These are phyloP conservation scores for Spathaspora gorwiae DNA, from an alignment of 805 yeast genomes.

Conservation along the genomic window DNA sequence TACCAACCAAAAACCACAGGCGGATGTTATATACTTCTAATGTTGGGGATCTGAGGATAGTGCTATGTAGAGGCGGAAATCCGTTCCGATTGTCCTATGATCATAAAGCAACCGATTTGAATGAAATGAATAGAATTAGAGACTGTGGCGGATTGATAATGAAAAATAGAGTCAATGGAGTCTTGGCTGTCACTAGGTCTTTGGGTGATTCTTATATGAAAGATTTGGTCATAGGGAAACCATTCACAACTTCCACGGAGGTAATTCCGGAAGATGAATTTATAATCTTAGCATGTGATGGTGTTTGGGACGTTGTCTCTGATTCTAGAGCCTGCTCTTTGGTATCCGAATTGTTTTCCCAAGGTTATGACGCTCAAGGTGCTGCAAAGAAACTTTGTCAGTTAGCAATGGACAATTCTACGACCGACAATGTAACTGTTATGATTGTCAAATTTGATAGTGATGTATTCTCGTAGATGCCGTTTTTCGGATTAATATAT, in stretches of 20 bases:
- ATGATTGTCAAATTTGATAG: conserved; percentile 71
- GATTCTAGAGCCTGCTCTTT: conserved; percentile 81
- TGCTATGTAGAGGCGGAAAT: conserved; percentile 67
- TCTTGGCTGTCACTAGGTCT: conserved; percentile 89
- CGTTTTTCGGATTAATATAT: background rate
- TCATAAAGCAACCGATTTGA: conserved; percentile 82
- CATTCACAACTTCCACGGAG: conserved; percentile 87
- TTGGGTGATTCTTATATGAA: conserved; percentile 93
- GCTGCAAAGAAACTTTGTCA: conserved; percentile 68
- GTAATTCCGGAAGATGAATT: conserved; percentile 65
- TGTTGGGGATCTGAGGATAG: conserved; percentile 89
- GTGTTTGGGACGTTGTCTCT: conserved; percentile 90
- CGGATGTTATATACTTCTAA: conserved; percentile 89
- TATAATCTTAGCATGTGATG: conserved; percentile 91
- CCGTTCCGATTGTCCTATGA: conserved; percentile 85
- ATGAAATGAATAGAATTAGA: conserved; percentile 72
- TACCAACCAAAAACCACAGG: conserved; percentile 47
- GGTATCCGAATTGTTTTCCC: conserved; percentile 46
- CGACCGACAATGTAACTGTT: conserved; percentile 89
- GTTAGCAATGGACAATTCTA: conserved; percentile 69
- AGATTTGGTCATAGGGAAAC: conserved; percentile 80
- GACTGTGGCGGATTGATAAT: conserved; percentile 81
- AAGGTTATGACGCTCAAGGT: conserved; percentile 44
- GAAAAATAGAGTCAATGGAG: conserved; percentile 92
- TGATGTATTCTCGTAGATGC: conserved; percentile 28